These are phyloP conservation scores for Canavalia ensiformis DNA, from an alignment of 306 rosid genomes.

Conservation along the genomic window DNA sequence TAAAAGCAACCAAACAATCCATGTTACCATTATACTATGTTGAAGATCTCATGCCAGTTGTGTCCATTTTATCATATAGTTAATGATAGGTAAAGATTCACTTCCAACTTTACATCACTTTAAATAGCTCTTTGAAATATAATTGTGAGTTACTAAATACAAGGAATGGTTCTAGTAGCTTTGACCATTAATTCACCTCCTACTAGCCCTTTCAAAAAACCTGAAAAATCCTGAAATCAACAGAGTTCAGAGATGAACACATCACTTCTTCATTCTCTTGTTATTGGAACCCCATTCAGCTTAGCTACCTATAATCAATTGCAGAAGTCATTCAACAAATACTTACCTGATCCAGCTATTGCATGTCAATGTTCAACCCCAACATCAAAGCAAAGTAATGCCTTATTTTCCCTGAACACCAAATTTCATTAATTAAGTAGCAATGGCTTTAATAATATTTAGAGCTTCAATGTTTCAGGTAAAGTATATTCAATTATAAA, in stretches of 20 bases:
- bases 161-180: too few relatives aligned
- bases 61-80: not conserved
- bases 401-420: not conserved
- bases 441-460: not conserved
- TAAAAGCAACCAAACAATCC: not conserved
- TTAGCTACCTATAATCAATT: not conserved
- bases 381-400: not conserved
- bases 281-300: slow-evolving; percentile 15
- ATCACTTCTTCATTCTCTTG: not conserved
- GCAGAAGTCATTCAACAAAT: not conserved
- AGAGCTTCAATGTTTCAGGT: slow-evolving; percentile 27
- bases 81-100: not conserved
- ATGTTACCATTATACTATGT: not conserved
- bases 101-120: not conserved
- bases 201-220: too few relatives aligned
- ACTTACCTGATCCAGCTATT: not conserved
- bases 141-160: not conserved
- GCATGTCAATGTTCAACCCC: not conserved
- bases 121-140: not conserved
- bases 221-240: not conserved
- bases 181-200: too few relatives aligned
- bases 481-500: not conserved
- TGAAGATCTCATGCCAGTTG: not conserved
- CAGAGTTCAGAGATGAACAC: slow-evolving; percentile 1
- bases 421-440: not conserved